Evolutionary conservation across 2,329 filamentous ascomycete species (phyloP).

Genomic region (Sphaerulina vaccinii): DNA sequence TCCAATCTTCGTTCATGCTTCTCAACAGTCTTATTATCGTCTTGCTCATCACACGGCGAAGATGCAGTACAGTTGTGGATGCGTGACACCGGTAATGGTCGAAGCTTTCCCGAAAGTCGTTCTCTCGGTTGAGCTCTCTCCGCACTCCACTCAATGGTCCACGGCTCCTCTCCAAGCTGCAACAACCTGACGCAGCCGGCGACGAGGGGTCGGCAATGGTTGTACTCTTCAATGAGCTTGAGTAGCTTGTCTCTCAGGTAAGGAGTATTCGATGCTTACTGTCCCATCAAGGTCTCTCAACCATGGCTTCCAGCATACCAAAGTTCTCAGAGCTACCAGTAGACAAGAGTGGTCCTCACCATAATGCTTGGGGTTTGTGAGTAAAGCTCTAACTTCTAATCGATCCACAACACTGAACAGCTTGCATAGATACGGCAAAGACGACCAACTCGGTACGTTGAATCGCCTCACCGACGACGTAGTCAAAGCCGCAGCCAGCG

Average conservation of each 20-base stretch:
- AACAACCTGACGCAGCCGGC: background rate
- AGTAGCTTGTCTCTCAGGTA: background rate
- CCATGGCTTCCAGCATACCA: conserved; percentile 39
- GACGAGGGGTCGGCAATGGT: conserved; percentile 3
- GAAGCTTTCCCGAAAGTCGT: no score
- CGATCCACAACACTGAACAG: background rate
- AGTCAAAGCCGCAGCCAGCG: conserved; percentile 50
- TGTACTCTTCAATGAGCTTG: background rate
- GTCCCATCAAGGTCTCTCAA: background rate
- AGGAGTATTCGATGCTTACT: background rate
- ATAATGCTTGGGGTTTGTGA: conserved; percentile 38
- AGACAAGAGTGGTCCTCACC: conserved; percentile 48
- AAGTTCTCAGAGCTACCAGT: conserved; percentile 51
- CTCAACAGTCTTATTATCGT: no score
- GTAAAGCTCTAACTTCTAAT: conserved; percentile 2
- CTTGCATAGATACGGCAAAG: conserved; percentile 52
- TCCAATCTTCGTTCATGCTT: no score
- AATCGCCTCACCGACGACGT: conserved; percentile 59
- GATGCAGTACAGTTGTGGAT: no score
- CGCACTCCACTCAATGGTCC: conserved; percentile 1
- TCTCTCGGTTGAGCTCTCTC: conserved; percentile 7
- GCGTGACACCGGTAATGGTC: no score
- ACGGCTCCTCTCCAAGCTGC: background rate
- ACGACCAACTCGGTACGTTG: conserved; percentile 60
- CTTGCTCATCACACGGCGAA: no score